A percentile compares a stretch with the other conserved stretches of the same genome.
phyloP scores from a whole-genome alignment of 768 basidiomycete genomes.

The Paxillus involutus region DNA sequence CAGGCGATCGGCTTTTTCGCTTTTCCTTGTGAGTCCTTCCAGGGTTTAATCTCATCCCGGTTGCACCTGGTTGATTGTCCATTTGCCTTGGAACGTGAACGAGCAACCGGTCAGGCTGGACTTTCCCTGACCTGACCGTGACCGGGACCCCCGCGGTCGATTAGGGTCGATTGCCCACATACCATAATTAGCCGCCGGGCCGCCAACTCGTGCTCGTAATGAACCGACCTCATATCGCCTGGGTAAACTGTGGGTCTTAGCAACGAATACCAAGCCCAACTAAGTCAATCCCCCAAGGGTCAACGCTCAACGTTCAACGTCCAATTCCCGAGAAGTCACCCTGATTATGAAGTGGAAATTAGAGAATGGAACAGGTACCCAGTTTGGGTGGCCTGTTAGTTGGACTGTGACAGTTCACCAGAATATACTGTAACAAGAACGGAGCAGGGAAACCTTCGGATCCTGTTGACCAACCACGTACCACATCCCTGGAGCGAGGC shows the following conservation, averaged over 20 bases:
- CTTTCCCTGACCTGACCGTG: neutral
- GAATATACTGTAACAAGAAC: neutral
- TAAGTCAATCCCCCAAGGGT: too few relatives aligned
- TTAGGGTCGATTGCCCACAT: neutral
- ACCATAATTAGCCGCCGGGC: constrained; percentile 19
- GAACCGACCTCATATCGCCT: constrained; percentile 15
- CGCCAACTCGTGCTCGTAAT: constrained; percentile 22
- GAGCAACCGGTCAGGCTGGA: too few relatives aligned
- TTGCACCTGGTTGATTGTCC: too few relatives aligned
- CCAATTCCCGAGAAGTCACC: neutral
- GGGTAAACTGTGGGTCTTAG: constrained; percentile 10
- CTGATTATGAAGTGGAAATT: neutral
- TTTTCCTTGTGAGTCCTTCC: constrained; percentile 3
- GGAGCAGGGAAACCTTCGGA: constrained; percentile 11
- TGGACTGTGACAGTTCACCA: neutral
- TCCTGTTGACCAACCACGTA: constrained; percentile 9
- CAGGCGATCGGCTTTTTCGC: constrained; percentile 18
- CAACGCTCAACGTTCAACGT: neutral
- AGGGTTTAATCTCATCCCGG: neutral
- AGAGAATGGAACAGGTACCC: constrained; percentile 24
- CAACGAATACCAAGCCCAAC: neutral
- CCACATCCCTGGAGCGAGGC: constrained; percentile 11
- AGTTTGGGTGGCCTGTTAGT: constrained; percentile 11
- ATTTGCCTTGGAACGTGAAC: constrained; percentile 4
- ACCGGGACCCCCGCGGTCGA: constrained; percentile 2